Conservation (phyloP, 2,329 filamentous ascomycete species). For the Trichoderma brevicompactum region DNA sequence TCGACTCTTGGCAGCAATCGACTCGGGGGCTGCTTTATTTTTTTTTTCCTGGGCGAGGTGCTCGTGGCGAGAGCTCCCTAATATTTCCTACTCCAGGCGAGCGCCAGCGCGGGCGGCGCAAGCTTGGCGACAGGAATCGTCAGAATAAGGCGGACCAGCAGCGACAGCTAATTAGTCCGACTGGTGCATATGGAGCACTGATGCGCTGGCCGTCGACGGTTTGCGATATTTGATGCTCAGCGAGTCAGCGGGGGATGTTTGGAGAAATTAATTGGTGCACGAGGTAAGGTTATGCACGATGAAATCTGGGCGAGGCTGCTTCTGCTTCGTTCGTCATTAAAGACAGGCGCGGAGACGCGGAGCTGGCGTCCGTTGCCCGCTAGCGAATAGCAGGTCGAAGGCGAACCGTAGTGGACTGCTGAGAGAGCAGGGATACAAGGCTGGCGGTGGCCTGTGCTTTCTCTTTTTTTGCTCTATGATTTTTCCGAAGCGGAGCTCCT, state of each 20-base stretch:
- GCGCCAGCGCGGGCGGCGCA: conserved; percentile 17
- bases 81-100: neutral
- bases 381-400: conserved; percentile 21
- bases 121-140: neutral
- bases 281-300: conserved; percentile 15
- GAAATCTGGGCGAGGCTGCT: conserved; percentile 23
- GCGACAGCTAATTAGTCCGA: neutral
- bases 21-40: neutral
- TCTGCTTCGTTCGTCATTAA: conserved; percentile 16
- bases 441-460: conserved; percentile 16
- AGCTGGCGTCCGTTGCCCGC: conserved; percentile 19
- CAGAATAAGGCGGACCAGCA: neutral
- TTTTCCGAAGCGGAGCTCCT: conserved; percentile 5
- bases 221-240: conserved; percentile 11
- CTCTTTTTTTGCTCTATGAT: neutral
- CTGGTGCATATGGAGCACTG: neutral
- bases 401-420: neutral
- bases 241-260: neutral
- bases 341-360: conserved; percentile 13
- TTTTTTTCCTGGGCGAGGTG: neutral
- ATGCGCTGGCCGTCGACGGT: neutral
- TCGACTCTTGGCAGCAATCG: conserved; percentile 25
- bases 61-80: neutral
- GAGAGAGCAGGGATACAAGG: neutral
- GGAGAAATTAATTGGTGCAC: conserved; percentile 6